Conservation (phyloP, 345 rosid species). For the Hibiscus mutabilis region DNA sequence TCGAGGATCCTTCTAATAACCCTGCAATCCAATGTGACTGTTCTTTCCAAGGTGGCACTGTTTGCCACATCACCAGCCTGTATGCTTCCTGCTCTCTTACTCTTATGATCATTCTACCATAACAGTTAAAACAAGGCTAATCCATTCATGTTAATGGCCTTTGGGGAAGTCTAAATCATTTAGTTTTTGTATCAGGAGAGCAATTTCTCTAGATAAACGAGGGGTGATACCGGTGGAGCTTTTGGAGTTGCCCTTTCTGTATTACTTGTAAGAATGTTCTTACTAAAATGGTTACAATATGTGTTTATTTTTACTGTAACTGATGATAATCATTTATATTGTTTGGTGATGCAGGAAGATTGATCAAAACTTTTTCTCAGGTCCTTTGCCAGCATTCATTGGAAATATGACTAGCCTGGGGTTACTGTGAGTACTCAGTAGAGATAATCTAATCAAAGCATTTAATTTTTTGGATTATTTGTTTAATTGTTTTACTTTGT, state of each 20-base stretch:
- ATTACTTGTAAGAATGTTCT: background rate
- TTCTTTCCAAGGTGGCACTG: slow-evolving; percentile 19
- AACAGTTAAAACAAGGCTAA: background rate
- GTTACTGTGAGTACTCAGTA: slow-evolving; percentile 14
- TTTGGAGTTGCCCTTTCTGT: slow-evolving; percentile 24
- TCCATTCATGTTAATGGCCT: background rate
- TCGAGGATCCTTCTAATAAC: slow-evolving; percentile 19
- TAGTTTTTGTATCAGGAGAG: slow-evolving; percentile 20
- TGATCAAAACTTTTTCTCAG: slow-evolving; percentile 27
- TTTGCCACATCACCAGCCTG: slow-evolving; percentile 8
- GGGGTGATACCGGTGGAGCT: slow-evolving; percentile 29
- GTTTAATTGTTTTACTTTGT: background rate
- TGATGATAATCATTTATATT: background rate
- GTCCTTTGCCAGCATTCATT: slow-evolving; percentile 30
- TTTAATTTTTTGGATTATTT: background rate
- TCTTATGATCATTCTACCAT: background rate
- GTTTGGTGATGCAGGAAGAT: slow-evolving; percentile 23
- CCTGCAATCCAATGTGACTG: slow-evolving; percentile 58
- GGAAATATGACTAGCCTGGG: slow-evolving; percentile 22
- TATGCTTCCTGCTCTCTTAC: slow-evolving; percentile 2
- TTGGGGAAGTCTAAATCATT: background rate
- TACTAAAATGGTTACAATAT: background rate
- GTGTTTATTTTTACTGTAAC: background rate
- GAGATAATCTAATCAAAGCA: background rate
- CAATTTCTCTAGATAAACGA: slow-evolving; percentile 10